phyloP scores from a whole-genome alignment of 306 rosid species.

The Castanea crenata region DNA sequence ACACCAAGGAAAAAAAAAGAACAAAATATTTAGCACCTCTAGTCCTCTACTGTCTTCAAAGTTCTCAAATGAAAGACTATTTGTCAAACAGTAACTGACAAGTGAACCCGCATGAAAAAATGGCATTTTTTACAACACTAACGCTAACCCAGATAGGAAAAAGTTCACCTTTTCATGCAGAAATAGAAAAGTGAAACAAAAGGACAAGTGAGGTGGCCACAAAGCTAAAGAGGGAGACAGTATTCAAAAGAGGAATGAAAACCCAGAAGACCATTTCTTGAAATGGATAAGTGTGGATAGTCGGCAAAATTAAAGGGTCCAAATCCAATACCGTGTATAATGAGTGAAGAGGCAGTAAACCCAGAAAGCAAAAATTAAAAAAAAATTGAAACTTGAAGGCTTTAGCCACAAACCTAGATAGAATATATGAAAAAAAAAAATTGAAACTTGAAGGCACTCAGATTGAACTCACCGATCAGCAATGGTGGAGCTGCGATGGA shows the following conservation, averaged over 20 bases:
- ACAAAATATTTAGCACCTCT: background rate
- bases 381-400: background rate
- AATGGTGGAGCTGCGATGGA: slow-evolving; percentile 62
- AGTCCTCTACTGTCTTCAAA: background rate
- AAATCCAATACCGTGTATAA: slow-evolving; percentile 15
- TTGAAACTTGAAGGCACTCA: background rate
- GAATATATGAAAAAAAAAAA: slow-evolving; percentile 23
- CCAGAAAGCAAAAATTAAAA: slow-evolving; percentile 13
- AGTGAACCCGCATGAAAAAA: slow-evolving; percentile 5
- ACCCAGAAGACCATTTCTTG: slow-evolving; percentile 21
- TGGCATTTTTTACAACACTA: slow-evolving; percentile 7
- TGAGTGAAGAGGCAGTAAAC: slow-evolving; percentile 23
- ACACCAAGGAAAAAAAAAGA: background rate
- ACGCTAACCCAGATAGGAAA: slow-evolving; percentile 19
- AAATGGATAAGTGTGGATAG: slow-evolving; percentile 17
- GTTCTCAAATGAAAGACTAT: slow-evolving; percentile 3
- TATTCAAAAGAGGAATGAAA: slow-evolving; percentile 16
- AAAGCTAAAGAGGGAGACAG: slow-evolving; percentile 4
- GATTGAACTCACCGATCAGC: slow-evolving; percentile 61
- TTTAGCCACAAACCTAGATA: slow-evolving; percentile 23
- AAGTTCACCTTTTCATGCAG: slow-evolving; percentile 8
- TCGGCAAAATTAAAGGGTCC: slow-evolving; percentile 24
- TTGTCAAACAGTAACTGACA: slow-evolving; percentile 3
- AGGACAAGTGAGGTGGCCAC: slow-evolving; percentile 16
- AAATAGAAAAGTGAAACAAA: slow-evolving; percentile 15